Percentiles rank a stretch among this genome's conserved stretches.
Evolutionary conservation across 1,284 basidiomycete species (phyloP).

Genomic region (Fomitopsis betulina): DNA sequence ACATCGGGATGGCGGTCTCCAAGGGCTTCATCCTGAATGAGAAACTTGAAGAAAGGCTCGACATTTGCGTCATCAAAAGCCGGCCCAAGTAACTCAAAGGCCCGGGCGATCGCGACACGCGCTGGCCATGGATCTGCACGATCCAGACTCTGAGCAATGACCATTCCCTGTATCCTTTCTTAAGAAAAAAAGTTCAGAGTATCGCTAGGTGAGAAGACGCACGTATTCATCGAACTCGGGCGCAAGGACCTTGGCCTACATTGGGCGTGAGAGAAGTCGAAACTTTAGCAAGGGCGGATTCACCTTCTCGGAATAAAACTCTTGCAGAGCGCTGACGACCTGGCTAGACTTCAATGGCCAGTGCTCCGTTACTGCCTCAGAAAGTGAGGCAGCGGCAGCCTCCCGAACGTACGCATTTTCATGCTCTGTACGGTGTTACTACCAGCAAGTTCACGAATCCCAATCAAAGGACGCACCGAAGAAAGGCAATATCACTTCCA

Average conservation of each 20-base stretch:
- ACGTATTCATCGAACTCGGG: constrained; percentile 92
- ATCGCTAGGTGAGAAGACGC: constrained; percentile 22
- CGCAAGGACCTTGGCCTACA: constrained; percentile 73
- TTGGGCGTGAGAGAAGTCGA: not conserved
- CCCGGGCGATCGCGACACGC: constrained; percentile 71
- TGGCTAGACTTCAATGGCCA: constrained; percentile 64
- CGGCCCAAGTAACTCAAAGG: constrained; percentile 72
- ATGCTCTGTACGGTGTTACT: constrained; percentile 51
- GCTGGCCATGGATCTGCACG: constrained; percentile 91
- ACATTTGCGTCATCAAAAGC: constrained; percentile 65
- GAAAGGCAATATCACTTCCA: constrained; percentile 59
- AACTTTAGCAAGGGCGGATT: no score
- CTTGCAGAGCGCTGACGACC: constrained; percentile 52
- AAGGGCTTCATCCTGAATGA: constrained; percentile 82
- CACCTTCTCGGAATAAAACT: constrained; percentile 83
- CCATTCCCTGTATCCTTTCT: constrained; percentile 71
- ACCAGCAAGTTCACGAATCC: not conserved
- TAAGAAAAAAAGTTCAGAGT: not conserved
- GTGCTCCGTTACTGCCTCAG: constrained; percentile 65
- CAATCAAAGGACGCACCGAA: constrained; percentile 50
- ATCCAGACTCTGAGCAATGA: constrained; percentile 87
- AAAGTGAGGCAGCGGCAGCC: constrained; percentile 71
- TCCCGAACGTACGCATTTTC: constrained; percentile 79
- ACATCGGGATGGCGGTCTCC: constrained; percentile 86
- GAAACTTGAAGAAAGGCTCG: constrained; percentile 82